Evolutionary conservation across 257 asterid species (phyloP), one percentile per base, ranked within the genome.

Genomic region (Petrea volubilis): DNA sequence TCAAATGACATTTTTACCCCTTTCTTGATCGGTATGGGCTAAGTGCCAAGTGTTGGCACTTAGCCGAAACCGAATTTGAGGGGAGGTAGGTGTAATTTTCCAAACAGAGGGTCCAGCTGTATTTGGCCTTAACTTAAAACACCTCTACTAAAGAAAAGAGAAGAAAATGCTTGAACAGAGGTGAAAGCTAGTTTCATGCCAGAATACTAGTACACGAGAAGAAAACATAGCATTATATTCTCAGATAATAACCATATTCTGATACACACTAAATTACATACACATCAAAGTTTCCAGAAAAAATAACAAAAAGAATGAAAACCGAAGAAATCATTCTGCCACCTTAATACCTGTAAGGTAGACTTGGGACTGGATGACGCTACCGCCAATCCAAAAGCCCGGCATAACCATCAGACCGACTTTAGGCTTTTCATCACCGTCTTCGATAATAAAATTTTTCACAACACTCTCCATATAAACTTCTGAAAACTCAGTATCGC

Each of bases 361-460:
- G 73, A 92, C 99, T 82, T 87, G 96, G 76, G 96, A 75, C 75
- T 85, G 98, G 72, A 95, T 88, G 69, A 87, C 87, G 60, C 88
- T 85, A 64, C 97, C 98, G n/a, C 91, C 91, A 44, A 90, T 87
- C 96, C 97, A 92, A 71, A 95, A 95, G 8, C 99, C 99, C 1
- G 99, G 99, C 97, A 90, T 92, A 5, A 95, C 97, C 97, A 92
- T 90, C 68, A 95, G 59, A 38, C 96, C 97, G 0, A 85, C 98
- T 82, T 82, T 90, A 15, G 99, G 98, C 75, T 87, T 95, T 80
- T 86, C 77, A 67, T 90, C 83, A 12, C 70, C 71, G 21, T 88
- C 97, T 41, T 90, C 92, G 44, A 82, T 33, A 24, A 75, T 57
- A 29, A 87, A 87, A 41, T 90, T 81, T 29, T 95, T 82, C 78